Conservation (phyloP, 768 basidiomycete species). For the Psilocybe tampanensis region DNA sequence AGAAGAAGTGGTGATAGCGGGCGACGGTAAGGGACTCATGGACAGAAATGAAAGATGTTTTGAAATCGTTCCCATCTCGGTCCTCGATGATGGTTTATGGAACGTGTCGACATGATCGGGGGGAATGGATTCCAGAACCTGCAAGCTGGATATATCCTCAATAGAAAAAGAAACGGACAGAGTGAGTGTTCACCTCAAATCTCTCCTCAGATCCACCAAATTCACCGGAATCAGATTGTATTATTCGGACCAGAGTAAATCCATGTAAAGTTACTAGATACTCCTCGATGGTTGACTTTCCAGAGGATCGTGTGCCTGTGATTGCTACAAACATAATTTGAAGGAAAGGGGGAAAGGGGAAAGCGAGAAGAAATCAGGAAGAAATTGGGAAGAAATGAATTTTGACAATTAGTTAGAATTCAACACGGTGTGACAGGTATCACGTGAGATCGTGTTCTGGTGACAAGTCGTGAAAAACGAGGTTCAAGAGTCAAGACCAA, state of each 20-base stretch:
- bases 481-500: no score
- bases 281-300: slow-evolving; percentile 59
- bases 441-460: not conserved
- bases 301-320: slow-evolving; percentile 62
- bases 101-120: not conserved
- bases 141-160: not conserved
- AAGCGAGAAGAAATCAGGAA: not conserved
- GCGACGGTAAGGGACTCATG: slow-evolving; percentile 35
- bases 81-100: slow-evolving; percentile 2
- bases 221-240: slow-evolving; percentile 19
- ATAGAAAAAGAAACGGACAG: not conserved
- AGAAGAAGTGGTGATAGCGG: slow-evolving; percentile 23
- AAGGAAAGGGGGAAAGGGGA: no score
- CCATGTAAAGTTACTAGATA: slow-evolving; percentile 61
- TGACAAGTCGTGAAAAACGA: slow-evolving; percentile 17
- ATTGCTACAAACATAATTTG: slow-evolving; percentile 66
- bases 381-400: not conserved
- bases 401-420: not conserved
- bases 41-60: slow-evolving; percentile 44
- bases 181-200: slow-evolving; percentile 17
- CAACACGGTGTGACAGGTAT: not conserved
- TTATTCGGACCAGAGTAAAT: slow-evolving; percentile 55
- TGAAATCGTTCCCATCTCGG: slow-evolving; percentile 11
- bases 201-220: slow-evolving; percentile 18
- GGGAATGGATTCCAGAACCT: slow-evolving; percentile 8